Percentiles rank a stretch among this genome's conserved stretches.
These are phyloP conservation scores for Xylariaceae sp. DNA, from an alignment of 2,329 filamentous ascomycete species.

Conservation along the genomic window DNA sequence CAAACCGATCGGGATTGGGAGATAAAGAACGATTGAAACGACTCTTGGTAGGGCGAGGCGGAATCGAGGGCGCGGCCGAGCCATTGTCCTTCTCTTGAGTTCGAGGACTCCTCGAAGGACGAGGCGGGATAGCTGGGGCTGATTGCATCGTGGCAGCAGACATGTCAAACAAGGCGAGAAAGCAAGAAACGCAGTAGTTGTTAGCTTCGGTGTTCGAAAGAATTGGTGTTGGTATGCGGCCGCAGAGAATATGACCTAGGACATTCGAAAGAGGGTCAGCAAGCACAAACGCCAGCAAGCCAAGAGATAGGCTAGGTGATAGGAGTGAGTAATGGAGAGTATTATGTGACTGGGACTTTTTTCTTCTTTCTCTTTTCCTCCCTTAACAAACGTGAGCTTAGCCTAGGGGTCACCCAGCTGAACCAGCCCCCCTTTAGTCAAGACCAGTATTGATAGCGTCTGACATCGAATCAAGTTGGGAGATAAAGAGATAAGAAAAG, in stretches of 20 bases:
- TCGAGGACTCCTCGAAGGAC: slow-evolving; percentile 55
- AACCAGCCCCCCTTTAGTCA: neutral
- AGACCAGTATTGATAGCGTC: slow-evolving; percentile 13
- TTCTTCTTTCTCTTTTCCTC: no score
- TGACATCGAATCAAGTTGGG: neutral
- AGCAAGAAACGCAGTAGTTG: slow-evolving; percentile 14
- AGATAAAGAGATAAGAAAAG: no score
- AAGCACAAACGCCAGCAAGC: neutral
- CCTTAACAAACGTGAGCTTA: neutral
- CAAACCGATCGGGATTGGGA: slow-evolving; percentile 76
- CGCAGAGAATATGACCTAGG: slow-evolving; percentile 25
- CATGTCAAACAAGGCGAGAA: slow-evolving; percentile 41
- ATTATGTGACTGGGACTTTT: neutral
- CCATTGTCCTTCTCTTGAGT: slow-evolving; percentile 51
- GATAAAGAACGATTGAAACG: slow-evolving; percentile 77
- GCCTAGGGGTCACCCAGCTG: neutral
- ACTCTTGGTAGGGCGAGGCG: slow-evolving; percentile 72
- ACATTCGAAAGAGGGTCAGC: slow-evolving; percentile 4
- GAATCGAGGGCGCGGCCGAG: slow-evolving; percentile 65
- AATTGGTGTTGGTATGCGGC: slow-evolving; percentile 23
- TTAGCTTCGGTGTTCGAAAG: slow-evolving; percentile 29
- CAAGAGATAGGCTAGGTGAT: neutral
- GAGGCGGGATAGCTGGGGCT: slow-evolving; percentile 58
- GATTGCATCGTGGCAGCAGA: slow-evolving; percentile 54
- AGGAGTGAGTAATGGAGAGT: neutral